These are phyloP conservation scores for Rachicladosporium sp. DNA, from an alignment of 2,329 filamentous ascomycete species.

Conservation along the genomic window DNA sequence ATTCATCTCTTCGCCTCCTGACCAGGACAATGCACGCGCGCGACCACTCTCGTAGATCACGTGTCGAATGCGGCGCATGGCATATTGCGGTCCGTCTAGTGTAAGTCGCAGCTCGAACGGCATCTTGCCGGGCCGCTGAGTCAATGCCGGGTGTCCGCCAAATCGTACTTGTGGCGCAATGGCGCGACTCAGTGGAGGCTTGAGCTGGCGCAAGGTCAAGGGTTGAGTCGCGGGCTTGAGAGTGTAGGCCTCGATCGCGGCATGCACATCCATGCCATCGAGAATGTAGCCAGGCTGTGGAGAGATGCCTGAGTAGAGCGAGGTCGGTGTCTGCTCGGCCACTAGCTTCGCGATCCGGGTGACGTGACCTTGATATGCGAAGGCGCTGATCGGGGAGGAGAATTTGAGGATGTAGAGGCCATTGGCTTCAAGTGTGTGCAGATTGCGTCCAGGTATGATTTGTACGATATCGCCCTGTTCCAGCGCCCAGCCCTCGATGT, in stretches of 20 bases:
- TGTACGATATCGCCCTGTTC: conserved; percentile 38
- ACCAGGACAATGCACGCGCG: conserved; percentile 17
- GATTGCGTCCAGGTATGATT: conserved; percentile 54
- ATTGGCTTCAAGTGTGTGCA: conserved; percentile 48
- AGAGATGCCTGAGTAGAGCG: conserved; percentile 30
- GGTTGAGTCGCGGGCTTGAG: conserved; percentile 33
- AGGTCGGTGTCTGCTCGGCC: conserved; percentile 29
- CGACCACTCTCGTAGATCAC: conserved; percentile 16
- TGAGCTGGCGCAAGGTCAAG: conserved; percentile 24
- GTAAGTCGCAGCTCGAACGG: conserved; percentile 23
- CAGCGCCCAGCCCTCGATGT: conserved; percentile 54
- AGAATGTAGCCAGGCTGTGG: conserved; percentile 31
- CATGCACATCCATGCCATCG: conserved; percentile 35
- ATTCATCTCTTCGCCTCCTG: conserved; percentile 13
- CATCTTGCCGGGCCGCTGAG: conserved; percentile 16
- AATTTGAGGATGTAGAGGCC: conserved; percentile 62
- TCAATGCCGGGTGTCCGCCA: conserved; percentile 19
- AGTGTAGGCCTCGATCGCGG: conserved; percentile 35
- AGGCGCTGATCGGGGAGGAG: conserved; percentile 44
- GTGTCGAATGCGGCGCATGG: conserved; percentile 10
- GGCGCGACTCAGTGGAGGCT: conserved; percentile 22
- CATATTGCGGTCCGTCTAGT: conserved; percentile 21
- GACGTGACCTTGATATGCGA: conserved; percentile 47
- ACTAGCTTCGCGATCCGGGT: conserved; percentile 39
- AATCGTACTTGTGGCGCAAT: conserved; percentile 25